phyloP scores from a whole-genome alignment of 2,329 filamentous ascomycete species.

The Aspergillus jensenii region DNA sequence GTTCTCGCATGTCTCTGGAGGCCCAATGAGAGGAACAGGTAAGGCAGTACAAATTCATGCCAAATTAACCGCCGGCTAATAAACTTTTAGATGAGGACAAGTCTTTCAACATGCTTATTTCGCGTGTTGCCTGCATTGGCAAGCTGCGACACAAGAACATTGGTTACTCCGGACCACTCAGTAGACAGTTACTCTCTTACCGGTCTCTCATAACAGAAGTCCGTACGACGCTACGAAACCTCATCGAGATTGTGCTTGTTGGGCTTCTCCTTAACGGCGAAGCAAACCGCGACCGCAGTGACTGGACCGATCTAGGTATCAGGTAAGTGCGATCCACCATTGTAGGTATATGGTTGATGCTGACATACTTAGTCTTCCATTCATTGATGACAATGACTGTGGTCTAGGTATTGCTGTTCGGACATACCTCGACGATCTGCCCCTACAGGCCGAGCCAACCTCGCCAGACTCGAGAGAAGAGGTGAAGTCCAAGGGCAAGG shows the following conservation, averaged over 20 bases:
- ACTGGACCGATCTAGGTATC: conserved; percentile 68
- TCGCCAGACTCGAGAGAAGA: conserved; percentile 50
- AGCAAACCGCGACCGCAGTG: conserved; percentile 67
- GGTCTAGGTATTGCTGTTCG: conserved; percentile 50
- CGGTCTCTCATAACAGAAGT: conserved; percentile 79
- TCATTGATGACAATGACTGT: conserved; percentile 47
- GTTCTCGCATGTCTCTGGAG: conserved; percentile 58
- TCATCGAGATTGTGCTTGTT: conserved; percentile 78
- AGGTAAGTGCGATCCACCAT: conserved; percentile 53
- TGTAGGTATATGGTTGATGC: background rate
- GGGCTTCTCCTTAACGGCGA: conserved; percentile 81
- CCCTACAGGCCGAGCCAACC: conserved; percentile 56
- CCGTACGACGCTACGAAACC: conserved; percentile 74
- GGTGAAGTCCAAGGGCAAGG: conserved; percentile 53
- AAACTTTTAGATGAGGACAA: conserved; percentile 70
- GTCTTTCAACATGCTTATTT: conserved; percentile 75
- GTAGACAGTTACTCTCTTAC: conserved; percentile 83
- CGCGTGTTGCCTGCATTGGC: conserved; percentile 79
- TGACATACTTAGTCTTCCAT: conserved; percentile 37
- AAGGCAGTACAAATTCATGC: conserved; percentile 4
- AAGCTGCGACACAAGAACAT: conserved; percentile 79
- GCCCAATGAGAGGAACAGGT: conserved; percentile 59
- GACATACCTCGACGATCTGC: conserved; percentile 54
- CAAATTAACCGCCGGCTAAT: conserved; percentile 12
- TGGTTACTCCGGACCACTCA: conserved; percentile 92